Base-by-base conservation (phyloP, 176 grass and related monocot species). In the Thinopyrum elongatum region DNA sequence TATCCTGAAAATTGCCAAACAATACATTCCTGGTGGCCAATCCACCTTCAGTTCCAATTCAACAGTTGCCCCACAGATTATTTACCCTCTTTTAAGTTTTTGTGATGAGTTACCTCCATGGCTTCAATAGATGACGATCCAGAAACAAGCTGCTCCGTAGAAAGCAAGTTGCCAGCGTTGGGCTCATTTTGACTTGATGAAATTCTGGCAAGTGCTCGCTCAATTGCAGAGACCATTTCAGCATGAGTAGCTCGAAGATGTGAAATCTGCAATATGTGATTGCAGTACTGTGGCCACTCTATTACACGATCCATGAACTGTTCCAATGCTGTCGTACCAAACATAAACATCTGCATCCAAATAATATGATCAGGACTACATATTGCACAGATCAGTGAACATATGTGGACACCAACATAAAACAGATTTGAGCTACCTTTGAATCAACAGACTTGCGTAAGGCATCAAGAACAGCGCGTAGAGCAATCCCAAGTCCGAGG, bases 191-290 rank as follows among this genome's bases (percentile, higher is more conserved):
- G 94, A 90, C 91, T 94, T 84, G 89, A 94, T 8, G 94, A 97
- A 76, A 94, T 85, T 77, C 83, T 92, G 41, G 91, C 90, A 69
- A 97, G 94, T 58, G 89, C 90, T 41, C 82, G 83, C 75, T 97
- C 94, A 84, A 97, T 88, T 61, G 87, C 83, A 71, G 92, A 83
- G 85, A 97, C 92, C 82, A 97, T 75, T 33, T 97, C 91, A 76
- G 83, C 64, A 83, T 97, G 92, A 80, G 91, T 90, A 55, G 82
- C 89, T 60, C 89, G 94, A 70, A 97, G 84, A 94, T 97, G 94
- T n/a, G 94, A 92, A 86, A 97, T 97, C 90, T 97, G 94, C 83
- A 97, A 86, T 94, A 97, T 97, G 78, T 94, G 94, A 81, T 97
- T 97, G 83, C 94, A 97, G 79, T 97, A 97, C 34, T 92, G 92